These are phyloP conservation scores for Perkinsus olseni DNA, from an alignment of 169 alveolate genomes.

Conservation along the genomic window DNA sequence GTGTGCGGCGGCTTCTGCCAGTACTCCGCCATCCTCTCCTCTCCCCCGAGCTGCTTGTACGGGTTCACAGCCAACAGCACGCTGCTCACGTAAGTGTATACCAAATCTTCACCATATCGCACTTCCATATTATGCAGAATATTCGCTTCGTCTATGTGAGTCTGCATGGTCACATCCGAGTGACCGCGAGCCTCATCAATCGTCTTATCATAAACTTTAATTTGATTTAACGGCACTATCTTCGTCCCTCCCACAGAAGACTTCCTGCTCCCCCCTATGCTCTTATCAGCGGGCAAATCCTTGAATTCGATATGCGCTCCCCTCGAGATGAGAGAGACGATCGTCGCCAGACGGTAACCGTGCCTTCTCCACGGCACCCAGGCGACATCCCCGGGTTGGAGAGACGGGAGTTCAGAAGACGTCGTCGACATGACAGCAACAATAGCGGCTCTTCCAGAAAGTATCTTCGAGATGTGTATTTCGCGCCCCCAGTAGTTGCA, in stretches of 20 bases:
- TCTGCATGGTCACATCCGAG: not conserved
- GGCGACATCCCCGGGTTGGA: conserved; percentile 9
- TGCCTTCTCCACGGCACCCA: conserved; percentile 29
- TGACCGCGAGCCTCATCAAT: conserved; percentile 39
- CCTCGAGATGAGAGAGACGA: too few species aligned
- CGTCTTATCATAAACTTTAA: not conserved
- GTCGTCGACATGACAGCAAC: not conserved
- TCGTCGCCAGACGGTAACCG: conserved; percentile 20
- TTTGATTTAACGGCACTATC: not conserved
- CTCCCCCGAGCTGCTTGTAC: conserved; percentile 20
- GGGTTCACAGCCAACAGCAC: conserved; percentile 40
- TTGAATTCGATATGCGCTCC: too few species aligned
- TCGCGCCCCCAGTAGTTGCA: too few species aligned
- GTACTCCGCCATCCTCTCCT: conserved; percentile 21
- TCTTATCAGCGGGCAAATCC: too few species aligned
- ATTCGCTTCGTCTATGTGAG: conserved; percentile 23
- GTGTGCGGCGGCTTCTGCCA: conserved; percentile 29
- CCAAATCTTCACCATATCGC: conserved; percentile 16
- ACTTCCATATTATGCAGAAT: conserved; percentile 34
- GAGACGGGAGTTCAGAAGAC: not conserved
- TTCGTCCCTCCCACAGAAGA: not conserved
- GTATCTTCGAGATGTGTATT: too few species aligned
- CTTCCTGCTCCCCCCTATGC: too few species aligned
- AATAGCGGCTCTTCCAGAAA: not conserved
- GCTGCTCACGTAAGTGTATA: conserved; percentile 29